Base-by-base conservation (phyloP, 805 yeast genomes). In the Vanderwaltozyma tropicalis region DNA sequence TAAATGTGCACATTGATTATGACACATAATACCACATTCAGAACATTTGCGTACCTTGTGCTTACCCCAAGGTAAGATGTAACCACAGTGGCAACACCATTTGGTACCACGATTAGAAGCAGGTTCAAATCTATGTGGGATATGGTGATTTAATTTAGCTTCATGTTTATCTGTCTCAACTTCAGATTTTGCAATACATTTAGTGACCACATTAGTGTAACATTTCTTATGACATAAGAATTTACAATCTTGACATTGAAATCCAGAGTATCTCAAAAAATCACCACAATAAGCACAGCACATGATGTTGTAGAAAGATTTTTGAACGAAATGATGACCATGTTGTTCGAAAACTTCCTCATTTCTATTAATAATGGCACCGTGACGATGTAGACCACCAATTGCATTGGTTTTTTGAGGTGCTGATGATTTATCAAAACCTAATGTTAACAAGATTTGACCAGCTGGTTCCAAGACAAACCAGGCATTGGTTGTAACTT, bases 51-150 rank as follows among this genome's bases (percentile, higher is more conserved):
- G 72, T 10, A 88, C 94, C 50, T 84, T 87, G 60, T 86, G 87
- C 53, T 80, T 76, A 37, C 97, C 95, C 81, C 96, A 80, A 14
- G 98, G 97, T 44, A 92, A 69, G 37, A 92, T 78, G 56, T 86
- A 86, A 43, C 99, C 99, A 71, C 99, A 92, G 59, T 92, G 99
- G 51, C 97, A 92, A 64, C 99, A 92, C 99, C 99, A 92, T 56
- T 89, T 88, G 2, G 99, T 94, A 51, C 96, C 94, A 62, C 87
- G 79, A 55, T 92, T 92, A 14, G 92, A 73, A 20, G 78, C 75
- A n/a, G 89, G 88, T 48, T 84, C 95, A 59, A 89, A 89, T 57
- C 96, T 76, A 59, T 92, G 99, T 26, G 98, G 98, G 49, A 92
- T 92, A 47, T 95, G 82, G 60, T 92, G 97, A 53, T 92, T 92